Conservation (phyloP, 768 basidiomycete species). For the Cubamyces sp. region DNA sequence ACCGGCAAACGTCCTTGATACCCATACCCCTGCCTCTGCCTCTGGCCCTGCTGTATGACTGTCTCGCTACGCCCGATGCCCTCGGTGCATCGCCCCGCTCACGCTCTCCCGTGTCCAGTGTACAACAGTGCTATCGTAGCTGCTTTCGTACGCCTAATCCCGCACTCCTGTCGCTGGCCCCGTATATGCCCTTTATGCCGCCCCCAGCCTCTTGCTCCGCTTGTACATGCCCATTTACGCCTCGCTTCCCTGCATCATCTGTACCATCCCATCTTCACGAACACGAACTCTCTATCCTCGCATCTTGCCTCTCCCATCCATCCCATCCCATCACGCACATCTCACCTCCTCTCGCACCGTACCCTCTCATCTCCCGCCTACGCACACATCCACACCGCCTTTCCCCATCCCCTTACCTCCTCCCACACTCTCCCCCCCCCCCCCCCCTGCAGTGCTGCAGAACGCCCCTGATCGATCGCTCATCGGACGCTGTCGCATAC, state of each 20-base stretch:
- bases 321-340: background rate
- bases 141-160: conserved; percentile 26
- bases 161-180: conserved; percentile 14
- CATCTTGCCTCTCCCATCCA: background rate
- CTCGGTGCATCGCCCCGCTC: background rate
- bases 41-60: conserved; percentile 19
- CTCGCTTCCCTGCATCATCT: conserved; percentile 1
- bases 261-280: conserved; percentile 4
- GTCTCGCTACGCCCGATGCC: background rate
- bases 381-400: background rate
- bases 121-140: conserved; percentile 28
- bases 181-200: conserved; percentile 15
- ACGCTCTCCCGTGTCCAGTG: conserved; percentile 7
- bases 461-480: conserved; percentile 7
- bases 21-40: conserved; percentile 1
- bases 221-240: conserved; percentile 19
- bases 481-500: conserved; percentile 21
- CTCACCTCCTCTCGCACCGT: background rate
- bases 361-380: background rate
- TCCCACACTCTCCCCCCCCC: background rate
- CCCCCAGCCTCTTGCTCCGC: background rate
- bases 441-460: background rate
- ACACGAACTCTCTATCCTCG: background rate
- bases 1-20: conserved; percentile 51
- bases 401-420: background rate